Evolutionary conservation across 2,329 filamentous ascomycete genomes (phyloP).

Genomic region (Aspergillus floridensis): DNA sequence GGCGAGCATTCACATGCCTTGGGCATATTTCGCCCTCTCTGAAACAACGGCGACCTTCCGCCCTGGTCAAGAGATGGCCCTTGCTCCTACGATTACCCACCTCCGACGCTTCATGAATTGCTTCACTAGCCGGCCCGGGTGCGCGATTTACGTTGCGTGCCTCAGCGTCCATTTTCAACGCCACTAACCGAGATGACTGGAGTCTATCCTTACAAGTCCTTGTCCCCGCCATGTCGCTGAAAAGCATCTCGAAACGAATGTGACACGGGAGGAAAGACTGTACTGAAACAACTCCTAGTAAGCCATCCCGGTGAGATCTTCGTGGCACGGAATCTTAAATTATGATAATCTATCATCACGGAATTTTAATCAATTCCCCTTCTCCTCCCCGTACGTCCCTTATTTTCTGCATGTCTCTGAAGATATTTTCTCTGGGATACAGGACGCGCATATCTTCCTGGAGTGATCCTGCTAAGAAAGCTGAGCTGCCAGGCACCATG

Average conservation of each 20-base stretch:
- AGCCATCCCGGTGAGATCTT: not conserved
- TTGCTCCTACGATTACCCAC: constrained; percentile 1
- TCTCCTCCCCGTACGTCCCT: not conserved
- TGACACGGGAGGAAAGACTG: not conserved
- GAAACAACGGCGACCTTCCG: constrained; percentile 1
- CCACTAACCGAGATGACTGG: not conserved
- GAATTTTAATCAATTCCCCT: not conserved
- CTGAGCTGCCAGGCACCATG: too few relatives aligned
- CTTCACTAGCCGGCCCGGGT: not conserved
- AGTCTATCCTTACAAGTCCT: not conserved
- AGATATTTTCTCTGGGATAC: not conserved
- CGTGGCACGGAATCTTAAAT: not conserved
- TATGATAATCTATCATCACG: not conserved
- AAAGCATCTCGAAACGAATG: not conserved
- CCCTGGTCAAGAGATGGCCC: constrained; percentile 1
- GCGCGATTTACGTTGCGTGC: constrained; percentile 2
- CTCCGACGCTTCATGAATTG: constrained; percentile 3
- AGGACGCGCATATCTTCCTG: too few relatives aligned
- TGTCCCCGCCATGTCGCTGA: not conserved
- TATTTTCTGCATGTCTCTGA: too few relatives aligned
- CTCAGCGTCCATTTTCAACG: not conserved
- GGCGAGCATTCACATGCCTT: not conserved
- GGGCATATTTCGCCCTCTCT: not conserved
- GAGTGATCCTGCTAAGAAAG: too few relatives aligned
- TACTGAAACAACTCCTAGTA: not conserved